Conservation (phyloP, 2,329 filamentous ascomycete genomes). For the Ceratocystis eucalypticola region DNA sequence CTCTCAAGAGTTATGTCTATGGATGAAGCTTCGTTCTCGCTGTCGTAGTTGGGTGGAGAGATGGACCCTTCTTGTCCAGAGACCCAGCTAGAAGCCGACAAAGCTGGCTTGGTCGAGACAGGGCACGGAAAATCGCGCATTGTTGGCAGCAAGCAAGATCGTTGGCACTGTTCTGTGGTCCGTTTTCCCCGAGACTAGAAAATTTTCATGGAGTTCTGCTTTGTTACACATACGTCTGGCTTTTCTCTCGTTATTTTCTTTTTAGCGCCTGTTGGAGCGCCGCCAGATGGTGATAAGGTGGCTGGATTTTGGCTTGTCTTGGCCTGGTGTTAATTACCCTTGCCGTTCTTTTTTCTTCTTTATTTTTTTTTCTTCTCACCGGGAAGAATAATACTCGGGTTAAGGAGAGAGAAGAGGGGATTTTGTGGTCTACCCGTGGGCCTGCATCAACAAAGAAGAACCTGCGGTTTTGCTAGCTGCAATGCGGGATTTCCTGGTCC, state of each 20-base stretch:
- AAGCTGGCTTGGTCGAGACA: not conserved
- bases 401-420: not conserved
- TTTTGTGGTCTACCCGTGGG: not conserved
- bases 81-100: not conserved
- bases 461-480: not conserved
- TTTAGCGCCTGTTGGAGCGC: not conserved
- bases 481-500: not conserved
- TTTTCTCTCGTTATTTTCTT: not conserved
- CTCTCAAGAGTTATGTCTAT: not conserved
- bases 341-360: too few species aligned
- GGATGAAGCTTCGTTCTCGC: too few species aligned
- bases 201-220: not conserved
- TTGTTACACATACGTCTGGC: not conserved
- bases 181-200: not conserved
- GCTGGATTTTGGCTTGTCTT: not conserved
- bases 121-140: conserved; percentile 1
- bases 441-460: not conserved
- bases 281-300: not conserved
- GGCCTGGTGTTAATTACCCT: too few species aligned
- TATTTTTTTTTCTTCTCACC: not conserved
- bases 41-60: not conserved
- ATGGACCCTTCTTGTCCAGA: not conserved
- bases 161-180: not conserved
- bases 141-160: not conserved
- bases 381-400: not conserved